Conservation (phyloP, 1,139 yeast genomes). For the Blastobotrys buckinghamii region DNA sequence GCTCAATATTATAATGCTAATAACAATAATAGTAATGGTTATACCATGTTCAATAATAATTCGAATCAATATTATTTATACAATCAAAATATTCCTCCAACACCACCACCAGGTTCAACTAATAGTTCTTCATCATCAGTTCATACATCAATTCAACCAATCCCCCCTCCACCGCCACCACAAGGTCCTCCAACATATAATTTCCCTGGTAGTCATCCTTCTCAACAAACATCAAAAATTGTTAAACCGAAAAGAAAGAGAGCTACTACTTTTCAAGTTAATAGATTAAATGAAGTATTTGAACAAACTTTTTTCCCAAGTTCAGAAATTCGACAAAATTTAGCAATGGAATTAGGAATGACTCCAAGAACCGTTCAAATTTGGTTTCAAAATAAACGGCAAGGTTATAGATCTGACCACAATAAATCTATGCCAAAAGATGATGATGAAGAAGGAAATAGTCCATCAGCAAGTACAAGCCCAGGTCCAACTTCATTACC, state of each 20-base stretch:
- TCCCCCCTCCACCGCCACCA: constrained; percentile 4
- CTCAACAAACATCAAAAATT: not conserved
- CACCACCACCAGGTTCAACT: constrained; percentile 1
- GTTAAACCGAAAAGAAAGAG: constrained; percentile 35
- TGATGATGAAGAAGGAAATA: not conserved
- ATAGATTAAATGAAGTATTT: constrained; percentile 32
- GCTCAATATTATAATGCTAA: not conserved
- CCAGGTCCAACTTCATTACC: not conserved
- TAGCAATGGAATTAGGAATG: constrained; percentile 51
- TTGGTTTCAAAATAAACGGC: constrained; percentile 97
- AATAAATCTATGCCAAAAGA: constrained; percentile 27
- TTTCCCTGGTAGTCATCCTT: constrained; percentile 5
- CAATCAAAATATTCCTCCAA: not conserved
- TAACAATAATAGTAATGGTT: not conserved
- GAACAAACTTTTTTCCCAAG: constrained; percentile 35
- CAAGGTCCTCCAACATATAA: constrained; percentile 4
- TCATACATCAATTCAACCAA: not conserved
- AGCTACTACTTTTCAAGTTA: constrained; percentile 34
- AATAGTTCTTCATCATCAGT: not conserved
- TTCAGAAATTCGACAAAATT: constrained; percentile 31
- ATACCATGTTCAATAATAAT: not conserved
- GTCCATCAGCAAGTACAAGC: not conserved
- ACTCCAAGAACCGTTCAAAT: constrained; percentile 94
- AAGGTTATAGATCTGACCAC: constrained; percentile 39
- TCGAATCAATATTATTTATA: not conserved